Percentiles rank a stretch among this genome's conserved stretches.
Evolutionary conservation across 2,329 filamentous ascomycete species (phyloP).

Genomic region (Fusarium cicatricum): DNA sequence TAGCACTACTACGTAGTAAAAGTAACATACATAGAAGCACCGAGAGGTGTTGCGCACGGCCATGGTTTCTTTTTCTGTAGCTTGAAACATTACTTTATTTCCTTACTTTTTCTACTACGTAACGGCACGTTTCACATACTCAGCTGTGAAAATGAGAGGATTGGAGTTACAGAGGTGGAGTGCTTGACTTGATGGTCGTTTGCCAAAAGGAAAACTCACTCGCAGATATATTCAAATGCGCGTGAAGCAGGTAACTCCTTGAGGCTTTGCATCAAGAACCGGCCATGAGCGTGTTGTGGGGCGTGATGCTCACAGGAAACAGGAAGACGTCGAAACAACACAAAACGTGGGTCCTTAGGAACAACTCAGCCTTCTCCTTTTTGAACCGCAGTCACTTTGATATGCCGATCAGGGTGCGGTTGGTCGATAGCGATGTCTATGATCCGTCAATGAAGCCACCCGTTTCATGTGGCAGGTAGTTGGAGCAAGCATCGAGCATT

Average conservation of each 20-base stretch:
- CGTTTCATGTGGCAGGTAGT: slow-evolving; percentile 36
- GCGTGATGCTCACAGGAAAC: background rate
- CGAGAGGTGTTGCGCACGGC: background rate
- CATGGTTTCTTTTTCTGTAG: background rate
- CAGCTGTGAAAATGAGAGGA: slow-evolving; percentile 11
- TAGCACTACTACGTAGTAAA: no score
- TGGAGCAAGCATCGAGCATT: slow-evolving; percentile 12
- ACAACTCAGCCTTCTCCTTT: background rate
- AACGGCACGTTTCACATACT: slow-evolving; percentile 10
- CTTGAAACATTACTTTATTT: background rate
- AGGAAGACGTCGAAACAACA: background rate
- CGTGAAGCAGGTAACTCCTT: background rate
- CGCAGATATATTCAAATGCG: no score
- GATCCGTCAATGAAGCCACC: slow-evolving; percentile 23
- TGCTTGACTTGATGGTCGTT: background rate
- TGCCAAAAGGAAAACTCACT: background rate
- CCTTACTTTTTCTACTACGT: slow-evolving; percentile 25
- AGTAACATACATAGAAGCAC: no score
- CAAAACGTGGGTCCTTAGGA: background rate
- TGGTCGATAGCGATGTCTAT: slow-evolving; percentile 4
- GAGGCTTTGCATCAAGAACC: background rate
- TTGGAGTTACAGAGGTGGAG: background rate
- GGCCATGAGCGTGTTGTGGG: background rate
- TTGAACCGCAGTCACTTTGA: background rate
- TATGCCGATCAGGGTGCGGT: background rate